A percentile compares a stretch with the other conserved stretches of the same genome.
Evolutionary conservation across 768 basidiomycete species (phyloP).

Genomic region (Kondoa subrosea): DNA sequence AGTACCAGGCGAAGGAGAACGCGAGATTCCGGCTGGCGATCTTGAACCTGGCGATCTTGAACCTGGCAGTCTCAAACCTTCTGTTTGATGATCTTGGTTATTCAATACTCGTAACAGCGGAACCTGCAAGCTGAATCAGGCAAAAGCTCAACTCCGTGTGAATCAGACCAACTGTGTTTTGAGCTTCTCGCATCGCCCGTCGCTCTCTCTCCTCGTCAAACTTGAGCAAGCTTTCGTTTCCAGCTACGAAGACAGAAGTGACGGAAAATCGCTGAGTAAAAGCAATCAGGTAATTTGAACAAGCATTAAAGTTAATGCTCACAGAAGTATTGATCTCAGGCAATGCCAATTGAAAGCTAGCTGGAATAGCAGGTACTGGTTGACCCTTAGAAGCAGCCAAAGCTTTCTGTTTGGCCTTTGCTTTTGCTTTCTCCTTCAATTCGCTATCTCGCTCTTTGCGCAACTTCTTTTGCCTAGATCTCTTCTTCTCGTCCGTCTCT

Average conservation of each 20-base stretch:
- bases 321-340: background rate
- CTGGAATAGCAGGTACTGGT: background rate
- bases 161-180: background rate
- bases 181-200: background rate
- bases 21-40: too few species aligned
- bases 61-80: background rate
- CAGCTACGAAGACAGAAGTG: background rate
- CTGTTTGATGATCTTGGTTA: background rate
- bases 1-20: too few species aligned
- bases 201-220: background rate
- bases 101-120: background rate
- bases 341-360: background rate
- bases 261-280: background rate
- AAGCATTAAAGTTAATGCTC: background rate
- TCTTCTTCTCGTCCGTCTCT: background rate
- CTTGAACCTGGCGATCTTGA: too few species aligned
- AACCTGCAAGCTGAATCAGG: background rate
- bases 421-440: background rate
- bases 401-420: background rate
- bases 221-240: background rate
- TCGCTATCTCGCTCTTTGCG: background rate
- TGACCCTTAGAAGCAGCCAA: too few species aligned
- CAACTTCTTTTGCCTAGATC: background rate
- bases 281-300: too few species aligned
- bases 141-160: background rate